These are phyloP conservation scores for Hortiboletus campestris DNA, from an alignment of 768 basidiomycete species.

Conservation along the genomic window DNA sequence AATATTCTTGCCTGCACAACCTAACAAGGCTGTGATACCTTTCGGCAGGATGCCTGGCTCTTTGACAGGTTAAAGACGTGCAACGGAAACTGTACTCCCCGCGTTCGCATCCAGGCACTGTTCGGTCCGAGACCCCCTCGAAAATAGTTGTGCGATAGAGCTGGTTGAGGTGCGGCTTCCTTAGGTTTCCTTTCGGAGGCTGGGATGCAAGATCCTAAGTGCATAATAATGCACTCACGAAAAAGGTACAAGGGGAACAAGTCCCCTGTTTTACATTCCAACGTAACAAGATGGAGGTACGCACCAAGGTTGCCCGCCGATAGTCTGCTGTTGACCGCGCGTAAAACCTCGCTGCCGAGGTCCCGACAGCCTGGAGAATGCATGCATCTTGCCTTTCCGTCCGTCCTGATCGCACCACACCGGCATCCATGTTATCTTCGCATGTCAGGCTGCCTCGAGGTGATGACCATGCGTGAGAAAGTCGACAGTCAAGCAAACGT, in stretches of 20 bases:
- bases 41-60: not conserved
- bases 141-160: not conserved
- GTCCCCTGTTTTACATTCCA: not conserved
- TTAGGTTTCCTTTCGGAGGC: constrained; percentile 9
- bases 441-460: not conserved
- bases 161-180: not conserved
- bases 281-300: not conserved
- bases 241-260: constrained; percentile 14
- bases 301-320: not conserved
- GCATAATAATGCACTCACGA: not conserved
- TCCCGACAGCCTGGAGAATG: not conserved
- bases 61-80: not conserved
- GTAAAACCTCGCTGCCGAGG: not conserved
- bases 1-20: not conserved
- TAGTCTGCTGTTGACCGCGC: not conserved
- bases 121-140: not conserved
- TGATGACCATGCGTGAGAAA: not conserved
- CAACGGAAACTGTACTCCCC: not conserved
- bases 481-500: not conserved
- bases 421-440: not conserved
- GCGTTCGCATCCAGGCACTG: not conserved
- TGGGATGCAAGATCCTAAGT: not conserved
- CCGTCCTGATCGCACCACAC: not conserved
- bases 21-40: not conserved
- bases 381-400: not conserved